Base-by-base conservation (phyloP, 1,139 yeast genomes). In the Suhomyces wounanorum region DNA sequence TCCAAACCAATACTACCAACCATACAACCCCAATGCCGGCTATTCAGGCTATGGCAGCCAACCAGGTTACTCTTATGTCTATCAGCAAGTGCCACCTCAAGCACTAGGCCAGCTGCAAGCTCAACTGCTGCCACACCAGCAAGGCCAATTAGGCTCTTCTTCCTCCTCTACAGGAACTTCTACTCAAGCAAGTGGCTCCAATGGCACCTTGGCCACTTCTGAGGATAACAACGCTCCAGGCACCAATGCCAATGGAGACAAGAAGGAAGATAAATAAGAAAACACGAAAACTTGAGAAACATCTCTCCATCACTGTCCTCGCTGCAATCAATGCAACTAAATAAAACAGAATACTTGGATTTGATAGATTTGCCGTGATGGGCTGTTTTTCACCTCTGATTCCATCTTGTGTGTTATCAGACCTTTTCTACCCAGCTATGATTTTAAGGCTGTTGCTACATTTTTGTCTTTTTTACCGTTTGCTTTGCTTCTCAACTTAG, bases 31-130 rank as follows among this genome's bases (percentile, higher is more conserved):
- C 6, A 55, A 54, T 17, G 54, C 55, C 39, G 55, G 48, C 53
- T 63, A 63, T 51, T 59, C 63, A 35, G 55, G 57, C 16, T 63
- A 63, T 48, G 58, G 59, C 13, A 47, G 56, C n/a, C 67, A 62
- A 49, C 67, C 65, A 10, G 55, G 58, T 37, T 62, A 62, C 49
- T 54, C 60, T 28, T 63, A 62, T 45, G 61, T 61, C 17, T 62
- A 58, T 37, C 57, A 55, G 36, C 59, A 51, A 35, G 49, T 49
- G 17, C 52, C 55, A 18, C 53, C 47, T 23, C 53, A 47, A 39
- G 47, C 45, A 8, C 55, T 50, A 26, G 49, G 49, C 31, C 57
- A 50, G 25, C 49, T 21, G 45, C 52, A 40, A 36, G 50, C 36
- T 25, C 53, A 28, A 17, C 54, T 45, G 36, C 49, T 37, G 45